Base-by-base conservation (phyloP, 129 eudicot species). In the Saussurea involucrata region DNA sequence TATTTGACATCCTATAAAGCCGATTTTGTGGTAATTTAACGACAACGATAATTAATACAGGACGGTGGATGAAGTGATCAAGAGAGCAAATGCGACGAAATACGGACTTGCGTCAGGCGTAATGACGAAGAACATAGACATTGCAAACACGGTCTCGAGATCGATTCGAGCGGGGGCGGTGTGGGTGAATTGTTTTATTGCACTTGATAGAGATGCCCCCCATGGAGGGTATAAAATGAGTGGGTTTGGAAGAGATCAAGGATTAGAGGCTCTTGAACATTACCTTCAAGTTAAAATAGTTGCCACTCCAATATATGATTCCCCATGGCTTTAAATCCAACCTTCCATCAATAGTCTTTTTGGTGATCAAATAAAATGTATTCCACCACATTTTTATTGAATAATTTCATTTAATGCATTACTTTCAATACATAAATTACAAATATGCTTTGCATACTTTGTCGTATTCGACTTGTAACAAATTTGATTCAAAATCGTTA, bases 101-200 rank as follows among this genome's bases (percentile, higher is more conserved):
- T 89, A 89, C 34, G 96, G 97, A 4, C 86, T 92, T 8, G 87
- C 91, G 11, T 84, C 97, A 18, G 91, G 92, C 5, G 64, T 89
- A 0, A 77, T 92, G 81, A 92, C 91, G 7, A 84, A 92, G 29
- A 72, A 92, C 64, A 77, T 92, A 37, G 89, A 92, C 82, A 79
- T 70, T 25, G 92, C 91, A 7, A 92, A 92, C 87, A 92, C 91
- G 3, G 89, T 92, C 2, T 89, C 92, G 0, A 84, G 96, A 42
- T 89, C 92, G 8, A 75, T 92, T 12, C 84, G 95, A 0, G 96
- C 86, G 0, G 84, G 86, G 20, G 53, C 75, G 0, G 76, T 88
- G 49, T 85, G 85, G 89, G 66, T 88, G 15, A 82, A 88, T 25
- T 80, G 81, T 61, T 84, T 75, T 29, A 15, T 85, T 42, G 85